Percentiles rank a stretch among this genome's conserved stretches.
Evolutionary conservation across 768 basidiomycete genomes (phyloP).

Genomic region (Phylloporus scabripes): DNA sequence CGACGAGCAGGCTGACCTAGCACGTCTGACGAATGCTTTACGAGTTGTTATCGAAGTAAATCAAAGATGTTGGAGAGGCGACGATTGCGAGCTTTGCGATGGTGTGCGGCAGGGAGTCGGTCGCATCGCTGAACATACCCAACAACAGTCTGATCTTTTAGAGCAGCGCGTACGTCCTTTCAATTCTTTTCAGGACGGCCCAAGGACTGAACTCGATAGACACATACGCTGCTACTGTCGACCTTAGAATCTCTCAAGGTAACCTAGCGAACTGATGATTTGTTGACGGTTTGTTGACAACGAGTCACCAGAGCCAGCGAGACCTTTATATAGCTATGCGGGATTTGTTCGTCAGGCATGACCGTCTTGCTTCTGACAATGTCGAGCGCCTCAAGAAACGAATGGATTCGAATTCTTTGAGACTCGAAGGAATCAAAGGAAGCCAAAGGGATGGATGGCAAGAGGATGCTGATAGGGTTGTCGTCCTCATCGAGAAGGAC

Average conservation of each 20-base stretch:
- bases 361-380: conserved; percentile 83
- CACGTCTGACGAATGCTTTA: conserved; percentile 77
- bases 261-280: conserved; percentile 1
- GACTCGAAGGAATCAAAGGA: conserved; percentile 67
- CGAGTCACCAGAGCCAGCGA: conserved; percentile 53
- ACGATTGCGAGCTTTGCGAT: conserved; percentile 72
- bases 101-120: conserved; percentile 71
- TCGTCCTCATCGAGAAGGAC: conserved; percentile 74
- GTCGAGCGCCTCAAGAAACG: conserved; percentile 86
- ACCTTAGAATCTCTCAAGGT: conserved; percentile 80
- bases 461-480: conserved; percentile 74
- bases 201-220: conserved; percentile 36
- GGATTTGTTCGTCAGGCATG: conserved; percentile 82
- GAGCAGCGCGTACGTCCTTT: conserved; percentile 58
- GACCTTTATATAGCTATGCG: conserved; percentile 84
- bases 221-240: conserved; percentile 54
- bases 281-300: conserved; percentile 9
- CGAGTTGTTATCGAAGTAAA: conserved; percentile 74
- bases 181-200: not conserved
- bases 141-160: conserved; percentile 66
- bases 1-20: conserved; percentile 67
- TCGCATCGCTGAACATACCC: conserved; percentile 61
- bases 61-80: conserved; percentile 78
- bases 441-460: conserved; percentile 81
- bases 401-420: conserved; percentile 68